Base-by-base conservation (phyloP, 768 basidiomycete genomes). In the Agrocybe pediades region DNA sequence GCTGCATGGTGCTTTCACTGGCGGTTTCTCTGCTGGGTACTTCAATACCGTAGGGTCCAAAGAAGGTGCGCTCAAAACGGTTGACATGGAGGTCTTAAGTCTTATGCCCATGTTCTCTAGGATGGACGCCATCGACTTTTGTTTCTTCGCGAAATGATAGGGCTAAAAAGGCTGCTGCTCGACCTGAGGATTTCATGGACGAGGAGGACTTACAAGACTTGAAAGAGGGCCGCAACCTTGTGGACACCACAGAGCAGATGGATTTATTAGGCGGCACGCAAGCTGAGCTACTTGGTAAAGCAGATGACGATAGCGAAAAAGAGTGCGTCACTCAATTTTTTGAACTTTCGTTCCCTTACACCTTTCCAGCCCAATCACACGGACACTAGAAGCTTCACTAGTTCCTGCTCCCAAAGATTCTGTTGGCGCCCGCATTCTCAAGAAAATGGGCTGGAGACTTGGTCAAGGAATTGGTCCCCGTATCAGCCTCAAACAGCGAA, bases 1-100 rank as follows among this genome's bases (percentile, higher is more conserved):
- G 52, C 74, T 99, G n/a, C 97, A 99, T 67, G 97, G 97, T 2
- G 97, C 97, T 3, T 99, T 98, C 74, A 98, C 95, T 0, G 97
- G 97, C 20, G 97, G 97, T 9, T 99, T 94, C 78, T 94, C 91
- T 50, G 97, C 97, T 23, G 96, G 96, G 0, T 98, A 98, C 73
- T 98, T 88, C 76, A 98, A 98, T 69, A 82, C 88, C 1, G 96
- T 96, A 30, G 97, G 97, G 1, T 95, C 92, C 6, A 93, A 96
- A 69, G 95, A 98, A 82, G 95, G 95, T 86, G 52, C 23, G 75
- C 11, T n/a, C 13, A 6, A 13, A 36, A 3, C 11, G 13, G 13
- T 13, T 5, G 13, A 4, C n/a, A 13, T 15, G 29, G 13, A 4
- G 5, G 13, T 36, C 11, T 36, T 4, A 36, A 13, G 33, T 36